A percentile compares a stretch with the other conserved stretches of the same genome.
These are phyloP conservation scores for Yarrowia divulgata DNA, from an alignment of 805 yeast species.

Conservation along the genomic window DNA sequence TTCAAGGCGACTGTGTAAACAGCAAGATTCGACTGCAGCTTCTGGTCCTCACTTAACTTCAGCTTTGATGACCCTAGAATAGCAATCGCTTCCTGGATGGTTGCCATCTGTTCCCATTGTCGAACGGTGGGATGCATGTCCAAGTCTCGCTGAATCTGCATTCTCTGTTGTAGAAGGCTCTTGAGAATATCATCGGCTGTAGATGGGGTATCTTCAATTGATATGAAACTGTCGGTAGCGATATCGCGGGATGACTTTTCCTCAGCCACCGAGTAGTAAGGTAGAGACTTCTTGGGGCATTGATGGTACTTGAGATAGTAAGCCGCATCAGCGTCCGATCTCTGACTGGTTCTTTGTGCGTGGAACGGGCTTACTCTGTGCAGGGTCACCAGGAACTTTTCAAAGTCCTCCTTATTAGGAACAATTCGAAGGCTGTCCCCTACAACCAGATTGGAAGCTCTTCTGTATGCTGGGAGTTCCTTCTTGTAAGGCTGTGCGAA, in stretches of 20 bases:
- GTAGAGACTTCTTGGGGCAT: neutral
- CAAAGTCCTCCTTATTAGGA: constrained; percentile 18
- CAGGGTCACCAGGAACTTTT: constrained; percentile 12
- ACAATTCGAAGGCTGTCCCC: constrained; percentile 19
- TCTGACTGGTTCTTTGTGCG: too few relatives aligned
- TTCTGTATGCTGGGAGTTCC: constrained; percentile 3
- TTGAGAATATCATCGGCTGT: constrained; percentile 10
- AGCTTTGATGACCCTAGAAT: constrained; percentile 4
- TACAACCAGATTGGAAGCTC: constrained; percentile 1
- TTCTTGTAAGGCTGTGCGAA: constrained; percentile 11
- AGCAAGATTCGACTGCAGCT: constrained; percentile 1
- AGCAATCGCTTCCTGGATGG: constrained; percentile 20
- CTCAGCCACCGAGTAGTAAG: neutral
- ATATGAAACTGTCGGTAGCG: neutral
- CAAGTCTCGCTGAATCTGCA: constrained; percentile 18
- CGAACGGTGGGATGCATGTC: constrained; percentile 4
- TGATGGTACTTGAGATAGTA: constrained; percentile 19
- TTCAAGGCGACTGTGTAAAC: constrained; percentile 9
- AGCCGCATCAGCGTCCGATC: neutral
- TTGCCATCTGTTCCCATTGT: constrained; percentile 17
- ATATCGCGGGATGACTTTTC: neutral
- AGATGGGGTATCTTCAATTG: constrained; percentile 4
- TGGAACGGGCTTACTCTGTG: neutral
- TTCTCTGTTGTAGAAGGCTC: neutral
- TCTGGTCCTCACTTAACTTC: constrained; percentile 19